Evolutionary conservation across 2,329 filamentous ascomycete species (phyloP).

Genomic region (Colletotrichum lindemuthianum): DNA sequence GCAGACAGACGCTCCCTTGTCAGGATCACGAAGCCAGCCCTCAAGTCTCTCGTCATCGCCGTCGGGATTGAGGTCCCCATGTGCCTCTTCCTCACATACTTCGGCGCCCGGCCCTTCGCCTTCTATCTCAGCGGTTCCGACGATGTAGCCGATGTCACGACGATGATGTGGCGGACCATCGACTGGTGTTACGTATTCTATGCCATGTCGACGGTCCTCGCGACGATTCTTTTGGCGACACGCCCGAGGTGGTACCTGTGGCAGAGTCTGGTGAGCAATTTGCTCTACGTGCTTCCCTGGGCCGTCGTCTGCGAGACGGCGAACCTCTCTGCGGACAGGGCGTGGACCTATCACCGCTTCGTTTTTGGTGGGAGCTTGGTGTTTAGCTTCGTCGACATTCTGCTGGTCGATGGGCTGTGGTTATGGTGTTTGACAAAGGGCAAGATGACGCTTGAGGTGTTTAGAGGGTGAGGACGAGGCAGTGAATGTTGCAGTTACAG

Average conservation of each 20-base stretch:
- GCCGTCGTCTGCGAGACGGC: slow-evolving; percentile 68
- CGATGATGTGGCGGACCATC: slow-evolving; percentile 71
- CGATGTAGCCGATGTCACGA: slow-evolving; percentile 67
- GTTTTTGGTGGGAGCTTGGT: slow-evolving; percentile 76
- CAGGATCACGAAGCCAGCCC: slow-evolving; percentile 61
- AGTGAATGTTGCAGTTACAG: too few species aligned
- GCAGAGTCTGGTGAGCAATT: slow-evolving; percentile 73
- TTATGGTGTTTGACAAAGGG: slow-evolving; percentile 59
- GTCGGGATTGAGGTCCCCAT: slow-evolving; percentile 69
- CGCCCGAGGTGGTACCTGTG: slow-evolving; percentile 74
- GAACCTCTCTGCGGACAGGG: slow-evolving; percentile 60
- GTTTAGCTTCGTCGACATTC: slow-evolving; percentile 70
- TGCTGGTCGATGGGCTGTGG: slow-evolving; percentile 62
- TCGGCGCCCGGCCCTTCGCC: slow-evolving; percentile 69
- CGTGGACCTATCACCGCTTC: slow-evolving; percentile 74
- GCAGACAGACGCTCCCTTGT: slow-evolving; percentile 37
- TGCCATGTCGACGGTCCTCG: slow-evolving; percentile 71
- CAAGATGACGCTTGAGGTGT: slow-evolving; percentile 51
- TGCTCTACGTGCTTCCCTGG: slow-evolving; percentile 77
- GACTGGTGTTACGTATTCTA: slow-evolving; percentile 79
- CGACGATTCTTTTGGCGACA: slow-evolving; percentile 71
- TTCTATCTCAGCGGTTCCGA: slow-evolving; percentile 67
- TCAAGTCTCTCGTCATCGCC: slow-evolving; percentile 62
- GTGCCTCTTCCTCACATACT: slow-evolving; percentile 69
- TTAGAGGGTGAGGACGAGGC: slow-evolving; percentile 44